Evolutionary conservation across 2,329 filamentous ascomycete genomes (phyloP).

Genomic region (Pseudomassariella vexata): DNA sequence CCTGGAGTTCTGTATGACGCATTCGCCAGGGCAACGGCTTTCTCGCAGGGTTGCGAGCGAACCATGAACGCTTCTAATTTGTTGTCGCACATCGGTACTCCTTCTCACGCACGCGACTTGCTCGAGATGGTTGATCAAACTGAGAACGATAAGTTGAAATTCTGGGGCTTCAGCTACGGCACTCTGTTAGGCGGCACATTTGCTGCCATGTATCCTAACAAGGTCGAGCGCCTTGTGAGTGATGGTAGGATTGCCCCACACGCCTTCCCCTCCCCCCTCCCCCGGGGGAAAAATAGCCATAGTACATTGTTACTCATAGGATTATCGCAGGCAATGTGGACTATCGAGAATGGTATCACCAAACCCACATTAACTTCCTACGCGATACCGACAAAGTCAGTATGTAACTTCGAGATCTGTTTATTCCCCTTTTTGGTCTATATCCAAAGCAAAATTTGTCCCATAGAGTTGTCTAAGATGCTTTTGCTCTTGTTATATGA

Average conservation of each 20-base stretch:
- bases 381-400: constrained; percentile 15
- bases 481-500: constrained; percentile 38
- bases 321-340: constrained; percentile 40
- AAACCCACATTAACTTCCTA: constrained; percentile 28
- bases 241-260: constrained; percentile 45
- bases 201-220: constrained; percentile 45
- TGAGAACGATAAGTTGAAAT: constrained; percentile 36
- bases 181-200: constrained; percentile 46
- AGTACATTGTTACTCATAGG: not conserved
- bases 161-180: constrained; percentile 52
- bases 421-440: no score
- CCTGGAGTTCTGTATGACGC: constrained; percentile 21
- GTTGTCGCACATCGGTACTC: constrained; percentile 35
- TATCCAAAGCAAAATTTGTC: no score
- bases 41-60: constrained; percentile 4
- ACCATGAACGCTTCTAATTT: constrained; percentile 17
- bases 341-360: constrained; percentile 47
- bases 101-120: constrained; percentile 40
- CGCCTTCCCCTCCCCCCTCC: no score
- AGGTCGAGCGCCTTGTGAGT: constrained; percentile 42
- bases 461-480: constrained; percentile 38
- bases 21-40: not conserved
- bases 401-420: no score
- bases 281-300: no score
- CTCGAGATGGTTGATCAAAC: constrained; percentile 37